Evolutionary conservation across 768 basidiomycete species (phyloP).

Genomic region (Phaeotremella fagi): DNA sequence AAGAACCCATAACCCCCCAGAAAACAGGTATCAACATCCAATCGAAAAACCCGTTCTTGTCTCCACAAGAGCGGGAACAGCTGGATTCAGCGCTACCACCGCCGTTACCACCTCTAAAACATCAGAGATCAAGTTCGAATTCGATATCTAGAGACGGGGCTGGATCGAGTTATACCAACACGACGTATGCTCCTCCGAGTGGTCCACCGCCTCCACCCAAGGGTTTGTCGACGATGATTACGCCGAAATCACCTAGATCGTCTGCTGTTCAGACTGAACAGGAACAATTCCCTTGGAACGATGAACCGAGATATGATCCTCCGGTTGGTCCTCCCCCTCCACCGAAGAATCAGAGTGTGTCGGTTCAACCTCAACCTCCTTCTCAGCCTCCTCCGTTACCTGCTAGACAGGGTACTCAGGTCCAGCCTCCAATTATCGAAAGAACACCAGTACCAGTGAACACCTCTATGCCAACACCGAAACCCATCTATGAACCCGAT

Average conservation of each 20-base stretch:
- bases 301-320: neutral
- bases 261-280: neutral
- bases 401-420: neutral
- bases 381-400: neutral
- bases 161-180: no score
- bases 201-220: slow-evolving; percentile 29
- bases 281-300: neutral
- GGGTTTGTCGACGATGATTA: neutral
- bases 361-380: neutral
- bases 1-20: slow-evolving; percentile 14
- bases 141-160: no score
- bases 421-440: neutral
- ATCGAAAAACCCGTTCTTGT: slow-evolving; percentile 44
- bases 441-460: slow-evolving; percentile 1
- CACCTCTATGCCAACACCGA: neutral
- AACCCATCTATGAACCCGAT: neutral
- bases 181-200: slow-evolving; percentile 17
- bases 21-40: slow-evolving; percentile 26
- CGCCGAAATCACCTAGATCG: no score
- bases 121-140: neutral
- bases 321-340: neutral
- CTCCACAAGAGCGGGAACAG: slow-evolving; percentile 22
- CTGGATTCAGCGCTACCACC: slow-evolving; percentile 5
- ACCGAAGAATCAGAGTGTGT: neutral
- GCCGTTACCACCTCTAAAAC: neutral